Evolutionary conservation across 257 asterid species (phyloP), one percentile per base, ranked within the genome.

Genomic region (Plectranthus barbatus): DNA sequence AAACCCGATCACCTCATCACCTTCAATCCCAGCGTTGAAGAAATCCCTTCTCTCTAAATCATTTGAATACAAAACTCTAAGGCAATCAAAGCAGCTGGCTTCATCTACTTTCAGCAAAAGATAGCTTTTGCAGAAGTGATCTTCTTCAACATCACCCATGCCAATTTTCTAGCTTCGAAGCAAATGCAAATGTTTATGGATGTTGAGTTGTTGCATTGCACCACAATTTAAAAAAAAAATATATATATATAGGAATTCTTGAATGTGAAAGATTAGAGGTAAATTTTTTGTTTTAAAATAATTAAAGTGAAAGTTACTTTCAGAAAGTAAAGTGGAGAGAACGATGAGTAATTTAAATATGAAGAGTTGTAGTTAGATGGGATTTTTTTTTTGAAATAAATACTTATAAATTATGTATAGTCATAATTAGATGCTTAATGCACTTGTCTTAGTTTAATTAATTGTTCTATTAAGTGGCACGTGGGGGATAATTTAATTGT

Each of bases 1-100:
- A 41, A 82, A 52, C 33, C 77, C 71, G 14, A 31, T 18, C 34
- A 58, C 26, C 41, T 13, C 56, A 26, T 13, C 56, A 26, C 39
- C 72, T 19, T 44, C 77, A 2, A 23, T 63, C 18, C 75, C 40
- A 5, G 67, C 24, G 31, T 79, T 68, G 26, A 66, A 57, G 42
- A 83, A 84, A 0, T 66, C 75, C 39, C 72, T 58, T 9, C 53
- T 75, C 15, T 66, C 80, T 9, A 88, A 56, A 10, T 74, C 65
- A 1, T 64, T 64, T 4, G 85, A 81, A 37, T 55, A 79, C 10
- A 85, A 46, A 11, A 83, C 70, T 20, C 86, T 56, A 3, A 79
- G 1, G 14, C 83, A 80, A 59, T 85, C 92, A 0, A 50, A 48
- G 41, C 44, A 50, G 44, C 78, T 71, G 5, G 90, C 92, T 37